Percentiles rank a stretch among this genome's conserved stretches.
These are phyloP conservation scores for Fusarium bulbicola DNA, from an alignment of 2,329 filamentous ascomycete species.

Conservation along the genomic window DNA sequence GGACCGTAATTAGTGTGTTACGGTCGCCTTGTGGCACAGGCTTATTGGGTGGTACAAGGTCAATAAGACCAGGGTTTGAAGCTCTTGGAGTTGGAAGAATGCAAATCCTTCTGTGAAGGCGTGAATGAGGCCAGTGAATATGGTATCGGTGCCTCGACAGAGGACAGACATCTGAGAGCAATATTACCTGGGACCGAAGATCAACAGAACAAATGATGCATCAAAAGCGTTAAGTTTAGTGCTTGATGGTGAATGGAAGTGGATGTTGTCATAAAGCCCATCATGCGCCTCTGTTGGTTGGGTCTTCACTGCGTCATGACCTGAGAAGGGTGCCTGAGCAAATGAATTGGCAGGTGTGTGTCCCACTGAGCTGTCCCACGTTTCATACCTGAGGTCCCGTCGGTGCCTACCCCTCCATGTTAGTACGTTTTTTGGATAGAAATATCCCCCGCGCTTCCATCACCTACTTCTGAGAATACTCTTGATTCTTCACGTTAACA, in stretches of 20 bases:
- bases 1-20: constrained; percentile 30
- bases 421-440: not conserved
- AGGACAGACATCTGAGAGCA: not conserved
- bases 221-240: not conserved
- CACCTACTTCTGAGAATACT: not conserved
- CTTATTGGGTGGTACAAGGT: constrained; percentile 40
- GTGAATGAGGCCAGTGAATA: constrained; percentile 22
- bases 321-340: constrained; percentile 26
- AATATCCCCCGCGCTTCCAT: constrained; percentile 8
- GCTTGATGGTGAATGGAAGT: constrained; percentile 3
- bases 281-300: constrained; percentile 32
- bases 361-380: constrained; percentile 8
- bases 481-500: constrained; percentile 1
- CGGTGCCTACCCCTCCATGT: constrained; percentile 23
- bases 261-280: constrained; percentile 23
- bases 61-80: constrained; percentile 23
- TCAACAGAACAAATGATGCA: not conserved
- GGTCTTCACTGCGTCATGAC: constrained; percentile 31
- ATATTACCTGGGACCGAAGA: not conserved
- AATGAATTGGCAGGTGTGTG: constrained; percentile 2
- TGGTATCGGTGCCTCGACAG: constrained; percentile 1
- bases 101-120: constrained; percentile 18
- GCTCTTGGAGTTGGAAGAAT: constrained; percentile 16
- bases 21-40: constrained; percentile 40
- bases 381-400: not conserved